Evolutionary conservation across 345 rosid genomes (phyloP).

Genomic region (Fremontodendron californicum): DNA sequence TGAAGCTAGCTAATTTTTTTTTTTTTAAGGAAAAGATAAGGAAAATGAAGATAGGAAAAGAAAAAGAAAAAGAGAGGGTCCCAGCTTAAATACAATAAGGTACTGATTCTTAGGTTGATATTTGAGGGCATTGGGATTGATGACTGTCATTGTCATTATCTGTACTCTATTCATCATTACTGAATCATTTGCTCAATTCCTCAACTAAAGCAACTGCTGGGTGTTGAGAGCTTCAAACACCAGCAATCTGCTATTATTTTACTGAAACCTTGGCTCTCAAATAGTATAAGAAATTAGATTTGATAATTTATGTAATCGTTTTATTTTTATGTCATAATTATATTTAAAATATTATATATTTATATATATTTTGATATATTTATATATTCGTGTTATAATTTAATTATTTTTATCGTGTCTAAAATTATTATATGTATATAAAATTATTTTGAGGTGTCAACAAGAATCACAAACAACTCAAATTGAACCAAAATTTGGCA

Average conservation of each 20-base stretch:
- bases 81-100: background rate
- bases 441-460: background rate
- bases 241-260: background rate
- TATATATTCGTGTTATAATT: no score
- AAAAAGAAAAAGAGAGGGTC: no score
- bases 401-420: no score
- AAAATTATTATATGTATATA: no score
- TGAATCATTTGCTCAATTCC: background rate
- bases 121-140: background rate
- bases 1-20: background rate
- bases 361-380: no score
- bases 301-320: no score
- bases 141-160: slow-evolving; percentile 4
- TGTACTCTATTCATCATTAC: background rate
- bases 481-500: background rate
- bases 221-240: background rate
- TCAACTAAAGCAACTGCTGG: background rate
- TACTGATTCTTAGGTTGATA: slow-evolving; percentile 11
- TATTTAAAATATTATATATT: no score
- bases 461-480: background rate
- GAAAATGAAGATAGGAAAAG: background rate
- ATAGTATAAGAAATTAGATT: background rate
- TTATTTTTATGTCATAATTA: no score
- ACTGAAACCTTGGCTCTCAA: background rate
- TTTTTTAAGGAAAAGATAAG: background rate